Evolutionary conservation across 1,284 basidiomycete genomes (phyloP), one percentile per base, ranked within the genome.

Genomic region (Cystobasidium sp.): DNA sequence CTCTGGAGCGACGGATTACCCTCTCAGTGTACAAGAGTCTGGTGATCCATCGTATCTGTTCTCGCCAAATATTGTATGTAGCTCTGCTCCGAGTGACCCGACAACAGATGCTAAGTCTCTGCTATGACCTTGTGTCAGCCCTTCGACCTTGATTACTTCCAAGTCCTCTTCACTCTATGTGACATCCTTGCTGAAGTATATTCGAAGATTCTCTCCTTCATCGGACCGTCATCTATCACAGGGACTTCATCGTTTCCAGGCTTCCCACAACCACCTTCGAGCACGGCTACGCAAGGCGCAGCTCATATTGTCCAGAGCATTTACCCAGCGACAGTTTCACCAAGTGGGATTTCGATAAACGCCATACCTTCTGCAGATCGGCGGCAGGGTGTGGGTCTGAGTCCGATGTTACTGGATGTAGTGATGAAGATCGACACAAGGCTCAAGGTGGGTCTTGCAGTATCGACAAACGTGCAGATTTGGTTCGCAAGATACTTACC

Each of bases 151-250:
- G 92, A 94, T 82, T 94, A 94, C 80, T 89, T 91, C 77, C 90
- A 94, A 83, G 91, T 90, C 6, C 86, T 93, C 41, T 87, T 92
- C 63, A 91, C 92, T 46, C 87, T 93, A 43, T 88, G 93, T 70
- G 92, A 94, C 80, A 89, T 94, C 56, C 86, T 94, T 51, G 91
- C 91, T 14, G 91, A 93, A 81, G 88, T 91, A 31, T 94, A 94
- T 84, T 89, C 90, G 82, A 92, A 91, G 82, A 89, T 94, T 58
- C 87, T 88, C 5, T 88, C 88, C 80, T 86, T 92, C 59, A 87
- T 94, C 22, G 90, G 90, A 14, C 66, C 76, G 4, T 59, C 68
- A 49, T 24, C 62, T 41, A 53, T 75, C 53, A 31, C 65, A 68
- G 59, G 24, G 67, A 39, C 75, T 22, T 22, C 64, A n/a, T 24